Evolutionary conservation across 805 yeast genomes (phyloP).

Genomic region (Wilhelminamyces savonicus): DNA sequence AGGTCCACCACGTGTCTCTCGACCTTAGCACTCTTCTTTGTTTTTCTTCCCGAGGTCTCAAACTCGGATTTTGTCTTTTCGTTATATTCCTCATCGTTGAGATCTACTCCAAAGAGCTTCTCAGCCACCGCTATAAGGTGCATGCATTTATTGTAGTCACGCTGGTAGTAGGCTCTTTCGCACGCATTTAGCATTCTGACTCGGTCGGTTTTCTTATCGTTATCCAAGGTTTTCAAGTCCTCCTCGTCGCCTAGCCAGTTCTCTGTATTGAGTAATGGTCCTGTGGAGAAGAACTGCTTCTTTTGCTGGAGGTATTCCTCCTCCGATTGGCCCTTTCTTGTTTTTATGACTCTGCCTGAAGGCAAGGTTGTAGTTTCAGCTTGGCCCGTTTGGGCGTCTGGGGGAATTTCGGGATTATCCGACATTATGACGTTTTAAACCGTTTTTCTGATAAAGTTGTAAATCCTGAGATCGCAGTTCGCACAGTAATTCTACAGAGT

Average conservation of each 20-base stretch:
- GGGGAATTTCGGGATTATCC: too few species aligned
- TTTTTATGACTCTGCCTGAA: too few species aligned
- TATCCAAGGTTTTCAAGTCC: slow-evolving; percentile 19
- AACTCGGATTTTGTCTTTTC: slow-evolving; percentile 17
- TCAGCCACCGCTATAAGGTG: slow-evolving; percentile 35
- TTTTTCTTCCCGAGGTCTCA: slow-evolving; percentile 17
- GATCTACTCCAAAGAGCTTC: slow-evolving; percentile 18
- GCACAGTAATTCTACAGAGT: too few species aligned
- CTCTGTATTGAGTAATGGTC: slow-evolving; percentile 51
- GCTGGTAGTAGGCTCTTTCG: slow-evolving; percentile 55
- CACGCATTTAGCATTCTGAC: slow-evolving; percentile 51
- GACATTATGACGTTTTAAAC: too few species aligned
- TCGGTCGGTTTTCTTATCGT: slow-evolving; percentile 45
- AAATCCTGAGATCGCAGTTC: too few species aligned
- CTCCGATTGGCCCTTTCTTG: slow-evolving; percentile 64
- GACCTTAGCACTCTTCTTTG: slow-evolving; percentile 27
- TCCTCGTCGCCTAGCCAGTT: slow-evolving; percentile 33
- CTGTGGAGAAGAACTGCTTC: slow-evolving; percentile 41
- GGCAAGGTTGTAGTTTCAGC: too few species aligned
- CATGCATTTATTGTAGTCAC: slow-evolving; percentile 48
- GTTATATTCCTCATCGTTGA: slow-evolving; percentile 15
- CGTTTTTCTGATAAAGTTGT: too few species aligned
- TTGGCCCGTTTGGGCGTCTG: too few species aligned
- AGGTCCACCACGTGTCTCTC: slow-evolving; percentile 49
- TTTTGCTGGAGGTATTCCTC: slow-evolving; percentile 55